Evolutionary conservation across 2,329 filamentous ascomycete genomes (phyloP).

Genomic region (Camptophora hylomeconis): DNA sequence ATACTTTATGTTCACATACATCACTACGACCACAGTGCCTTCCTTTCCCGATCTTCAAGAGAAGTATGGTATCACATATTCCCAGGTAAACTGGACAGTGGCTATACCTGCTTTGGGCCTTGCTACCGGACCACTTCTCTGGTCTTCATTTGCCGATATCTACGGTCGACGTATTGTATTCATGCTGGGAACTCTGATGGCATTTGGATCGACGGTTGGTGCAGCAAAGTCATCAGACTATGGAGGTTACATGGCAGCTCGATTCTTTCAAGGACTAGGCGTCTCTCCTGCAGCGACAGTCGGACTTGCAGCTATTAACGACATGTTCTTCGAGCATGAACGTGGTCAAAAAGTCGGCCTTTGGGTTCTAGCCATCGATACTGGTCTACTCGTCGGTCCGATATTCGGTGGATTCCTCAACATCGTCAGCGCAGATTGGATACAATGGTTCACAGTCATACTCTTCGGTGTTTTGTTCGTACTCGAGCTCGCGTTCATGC

Average conservation of each 20-base stretch:
- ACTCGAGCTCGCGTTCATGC: constrained; percentile 37
- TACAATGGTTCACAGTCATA: constrained; percentile 43
- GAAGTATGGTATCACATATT: constrained; percentile 32
- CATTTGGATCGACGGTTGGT: constrained; percentile 30
- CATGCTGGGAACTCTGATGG: constrained; percentile 31
- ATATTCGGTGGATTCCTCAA: constrained; percentile 41
- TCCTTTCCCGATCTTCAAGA: constrained; percentile 38
- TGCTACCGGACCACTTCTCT: constrained; percentile 38
- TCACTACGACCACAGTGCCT: constrained; percentile 44
- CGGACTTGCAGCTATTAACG: constrained; percentile 40
- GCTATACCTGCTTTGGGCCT: constrained; percentile 40
- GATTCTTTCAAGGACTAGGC: constrained; percentile 46
- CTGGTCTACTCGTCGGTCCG: constrained; percentile 37
- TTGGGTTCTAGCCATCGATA: constrained; percentile 44
- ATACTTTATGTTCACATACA: constrained; percentile 46
- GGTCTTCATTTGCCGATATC: constrained; percentile 38
- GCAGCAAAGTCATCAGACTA: constrained; percentile 30
- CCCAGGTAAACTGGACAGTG: constrained; percentile 42
- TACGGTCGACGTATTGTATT: constrained; percentile 40
- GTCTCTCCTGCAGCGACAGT: constrained; percentile 42
- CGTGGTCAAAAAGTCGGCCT: constrained; percentile 40
- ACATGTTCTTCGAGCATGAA: constrained; percentile 45
- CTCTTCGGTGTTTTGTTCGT: constrained; percentile 36
- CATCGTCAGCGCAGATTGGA: constrained; percentile 36
- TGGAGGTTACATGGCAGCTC: constrained; percentile 41